These are phyloP conservation scores for Lactarius hatsudake DNA, from an alignment of 768 basidiomycete genomes.

Conservation along the genomic window DNA sequence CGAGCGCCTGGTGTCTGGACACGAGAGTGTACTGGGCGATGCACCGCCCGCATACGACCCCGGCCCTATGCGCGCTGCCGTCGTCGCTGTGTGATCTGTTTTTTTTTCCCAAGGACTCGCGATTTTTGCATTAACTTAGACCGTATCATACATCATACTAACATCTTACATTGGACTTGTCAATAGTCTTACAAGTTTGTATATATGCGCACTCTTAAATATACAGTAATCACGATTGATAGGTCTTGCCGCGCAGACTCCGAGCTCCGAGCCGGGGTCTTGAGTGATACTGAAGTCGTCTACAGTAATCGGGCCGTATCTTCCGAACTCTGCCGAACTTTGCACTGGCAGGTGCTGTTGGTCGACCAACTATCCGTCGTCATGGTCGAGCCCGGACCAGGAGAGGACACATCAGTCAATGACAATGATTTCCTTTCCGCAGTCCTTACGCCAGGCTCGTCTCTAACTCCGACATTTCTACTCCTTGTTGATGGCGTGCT, in stretches of 20 bases:
- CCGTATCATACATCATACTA: neutral
- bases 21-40: slow-evolving; percentile 79
- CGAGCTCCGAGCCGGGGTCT: too few species aligned
- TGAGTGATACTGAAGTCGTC: too few species aligned
- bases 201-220: neutral
- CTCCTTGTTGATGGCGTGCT: slow-evolving; percentile 63
- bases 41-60: slow-evolving; percentile 73
- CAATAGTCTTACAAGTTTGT: neutral
- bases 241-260: too few species aligned
- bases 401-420: neutral
- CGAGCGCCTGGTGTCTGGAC: slow-evolving; percentile 79
- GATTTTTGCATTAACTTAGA: neutral
- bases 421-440: slow-evolving; percentile 44
- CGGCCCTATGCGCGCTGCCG: neutral
- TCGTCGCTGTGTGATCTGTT: slow-evolving; percentile 2
- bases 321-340: neutral
- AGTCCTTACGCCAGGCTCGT: slow-evolving; percentile 72
- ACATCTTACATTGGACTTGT: neutral
- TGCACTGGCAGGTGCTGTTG: too few species aligned
- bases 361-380: neutral
- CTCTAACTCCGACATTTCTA: slow-evolving; percentile 68
- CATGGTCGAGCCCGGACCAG: neutral
- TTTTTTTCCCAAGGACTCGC: neutral
- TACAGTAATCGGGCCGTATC: neutral
- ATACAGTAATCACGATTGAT: neutral